phyloP scores from a whole-genome alignment of 73 alveolate genomes.

The Durusdinium trenchii region DNA sequence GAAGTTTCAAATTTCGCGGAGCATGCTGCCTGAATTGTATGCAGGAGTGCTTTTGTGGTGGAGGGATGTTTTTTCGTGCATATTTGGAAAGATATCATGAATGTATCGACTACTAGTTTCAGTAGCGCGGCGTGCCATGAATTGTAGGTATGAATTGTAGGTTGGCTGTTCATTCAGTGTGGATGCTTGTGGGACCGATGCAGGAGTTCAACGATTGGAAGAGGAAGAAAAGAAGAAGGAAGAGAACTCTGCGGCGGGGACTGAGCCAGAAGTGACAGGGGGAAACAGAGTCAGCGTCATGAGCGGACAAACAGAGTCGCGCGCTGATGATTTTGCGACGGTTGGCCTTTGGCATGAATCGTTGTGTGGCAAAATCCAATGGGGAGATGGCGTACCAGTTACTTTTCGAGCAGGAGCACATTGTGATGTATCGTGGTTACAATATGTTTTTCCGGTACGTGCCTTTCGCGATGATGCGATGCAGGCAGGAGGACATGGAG shows the following conservation, averaged over 20 bases:
- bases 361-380: conserved; percentile 8
- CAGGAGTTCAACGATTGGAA: background rate
- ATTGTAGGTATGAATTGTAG: too few relatives aligned
- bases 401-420: conserved; percentile 1
- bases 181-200: too few relatives aligned
- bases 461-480: background rate
- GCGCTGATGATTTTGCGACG: background rate
- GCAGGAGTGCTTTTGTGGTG: background rate
- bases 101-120: too few relatives aligned
- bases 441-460: background rate
- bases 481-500: background rate
- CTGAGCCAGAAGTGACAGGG: background rate
- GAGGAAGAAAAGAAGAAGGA: background rate
- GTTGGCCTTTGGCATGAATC: conserved; percentile 21
- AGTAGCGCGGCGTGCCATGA: too few relatives aligned
- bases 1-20: background rate
- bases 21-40: conserved; percentile 22
- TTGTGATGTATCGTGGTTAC: background rate
- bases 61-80: too few relatives aligned
- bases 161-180: too few relatives aligned
- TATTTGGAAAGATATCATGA: too few relatives aligned
- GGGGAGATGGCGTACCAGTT: conserved; percentile 31
- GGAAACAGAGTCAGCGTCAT: background rate
- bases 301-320: background rate
- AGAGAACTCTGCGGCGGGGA: background rate